Base-by-base conservation (phyloP, 352 stramenopile species). In the Elongisporangium prolatum region DNA sequence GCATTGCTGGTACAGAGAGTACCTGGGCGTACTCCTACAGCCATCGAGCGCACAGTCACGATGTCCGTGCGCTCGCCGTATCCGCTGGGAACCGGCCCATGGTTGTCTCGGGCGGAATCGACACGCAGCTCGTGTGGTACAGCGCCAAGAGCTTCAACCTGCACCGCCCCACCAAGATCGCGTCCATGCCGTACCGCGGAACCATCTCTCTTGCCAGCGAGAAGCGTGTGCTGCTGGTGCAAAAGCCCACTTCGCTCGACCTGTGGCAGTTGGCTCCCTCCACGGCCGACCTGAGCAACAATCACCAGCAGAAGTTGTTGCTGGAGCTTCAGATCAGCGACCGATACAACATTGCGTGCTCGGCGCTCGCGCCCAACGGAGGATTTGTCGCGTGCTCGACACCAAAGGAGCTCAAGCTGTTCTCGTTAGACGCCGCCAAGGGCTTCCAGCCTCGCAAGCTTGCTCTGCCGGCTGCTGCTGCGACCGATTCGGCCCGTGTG, bases 101-200 rank as follows among this genome's bases (percentile, higher is more conserved):
- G 38, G 75, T 98, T 24, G 87, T 97, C 17, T 98, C 89, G 14
- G 93, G 88, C 22, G 91, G 95, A 52, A 82, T 98, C 50, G 95
- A 98, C 84, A 98, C 93, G 14, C 93, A 97, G 72, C 64, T 98
- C 7, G 95, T 96, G 50, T 96, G 86, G 65, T 98, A 98, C 72
- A 69, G 75, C 50, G 84, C 88, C 20, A 64, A 77, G 47, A 86
- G 78, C 37, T 98, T 98, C 67, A 78, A 85, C 64, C 80, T 85
- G 18, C 73, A 77, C 58, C 85, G 93, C 1, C 91, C 95, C 7
- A 78, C 70, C 65, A 96, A 96, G 64, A 88, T 95, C 50, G 91
- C 89, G 65, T 96, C 93, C 22, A 97, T 91, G 77, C 81, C 86
- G 52, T 81, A 92, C 66, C 80, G 68, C 52, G 74, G 84, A 59